phyloP scores from a whole-genome alignment of 306 rosid genomes.

The Argentina anserina region DNA sequence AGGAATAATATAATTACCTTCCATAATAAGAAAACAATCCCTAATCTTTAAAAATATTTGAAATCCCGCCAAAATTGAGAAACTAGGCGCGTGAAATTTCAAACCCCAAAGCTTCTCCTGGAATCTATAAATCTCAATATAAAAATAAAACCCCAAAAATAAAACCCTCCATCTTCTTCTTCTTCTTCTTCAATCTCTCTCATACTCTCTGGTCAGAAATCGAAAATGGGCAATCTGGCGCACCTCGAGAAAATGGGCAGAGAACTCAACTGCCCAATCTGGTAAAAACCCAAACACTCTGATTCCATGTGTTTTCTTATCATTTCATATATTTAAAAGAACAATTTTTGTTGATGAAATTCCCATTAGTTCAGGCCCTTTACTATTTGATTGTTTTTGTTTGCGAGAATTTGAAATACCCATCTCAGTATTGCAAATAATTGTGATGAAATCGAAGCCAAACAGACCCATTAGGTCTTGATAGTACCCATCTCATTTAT shows the following conservation, averaged over 20 bases:
- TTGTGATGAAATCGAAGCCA: background rate
- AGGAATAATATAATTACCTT: too few relatives aligned
- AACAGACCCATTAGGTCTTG: background rate
- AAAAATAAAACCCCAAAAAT: background rate
- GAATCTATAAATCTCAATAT: background rate
- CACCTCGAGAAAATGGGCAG: constrained; percentile 79
- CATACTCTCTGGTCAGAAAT: background rate
- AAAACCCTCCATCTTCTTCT: background rate
- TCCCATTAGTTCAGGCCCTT: background rate
- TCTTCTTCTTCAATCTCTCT: background rate
- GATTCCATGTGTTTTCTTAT: background rate
- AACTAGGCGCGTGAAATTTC: constrained; percentile 21
- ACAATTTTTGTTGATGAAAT: background rate
- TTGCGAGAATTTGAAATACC: background rate
- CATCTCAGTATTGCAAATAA: background rate
- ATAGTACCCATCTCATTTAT: background rate
- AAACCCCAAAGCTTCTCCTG: background rate
- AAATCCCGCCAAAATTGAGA: background rate
- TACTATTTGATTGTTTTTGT: too few relatives aligned
- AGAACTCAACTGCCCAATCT: constrained; percentile 90
- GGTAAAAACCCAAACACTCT: constrained; percentile 41
- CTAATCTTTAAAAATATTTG: background rate
- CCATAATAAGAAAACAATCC: background rate
- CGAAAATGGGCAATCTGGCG: constrained; percentile 39
- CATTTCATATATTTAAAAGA: background rate